These are phyloP conservation scores for Amanita inopinata DNA, from an alignment of 768 basidiomycete genomes.

Conservation along the genomic window DNA sequence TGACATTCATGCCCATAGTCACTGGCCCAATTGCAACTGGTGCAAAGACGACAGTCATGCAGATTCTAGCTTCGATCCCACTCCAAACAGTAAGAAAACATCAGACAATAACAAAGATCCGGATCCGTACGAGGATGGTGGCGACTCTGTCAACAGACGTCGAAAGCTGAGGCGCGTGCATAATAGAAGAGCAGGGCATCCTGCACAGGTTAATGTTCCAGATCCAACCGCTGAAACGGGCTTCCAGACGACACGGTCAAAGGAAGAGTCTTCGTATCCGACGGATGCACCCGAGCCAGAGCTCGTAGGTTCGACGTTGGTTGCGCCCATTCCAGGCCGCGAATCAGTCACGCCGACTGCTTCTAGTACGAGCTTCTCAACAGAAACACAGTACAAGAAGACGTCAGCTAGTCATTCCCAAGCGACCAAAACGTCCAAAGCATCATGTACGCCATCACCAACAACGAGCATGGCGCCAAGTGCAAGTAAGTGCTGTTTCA, in stretches of 20 bases:
- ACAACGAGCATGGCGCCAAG: constrained; percentile 36
- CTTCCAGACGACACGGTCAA: neutral
- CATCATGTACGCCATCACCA: constrained; percentile 41
- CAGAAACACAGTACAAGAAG: constrained; percentile 18
- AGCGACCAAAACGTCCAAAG: constrained; percentile 23
- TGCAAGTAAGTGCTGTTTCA: constrained; percentile 32
- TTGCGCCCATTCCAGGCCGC: neutral
- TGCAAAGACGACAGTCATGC: neutral
- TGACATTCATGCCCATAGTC: constrained; percentile 21
- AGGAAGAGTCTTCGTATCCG: neutral
- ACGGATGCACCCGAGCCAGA: neutral
- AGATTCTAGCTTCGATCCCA: neutral
- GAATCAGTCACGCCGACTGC: neutral
- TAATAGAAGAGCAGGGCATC: constrained; percentile 23
- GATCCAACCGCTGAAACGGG: neutral
- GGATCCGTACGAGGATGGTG: constrained; percentile 12
- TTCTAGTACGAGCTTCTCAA: constrained; percentile 11
- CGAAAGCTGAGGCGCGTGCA: constrained; percentile 1
- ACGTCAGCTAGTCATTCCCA: constrained; percentile 25
- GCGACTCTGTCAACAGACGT: neutral
- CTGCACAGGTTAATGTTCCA: neutral
- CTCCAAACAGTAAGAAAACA: no score
- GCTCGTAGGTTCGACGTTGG: neutral
- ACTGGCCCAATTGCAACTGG: constrained; percentile 49
- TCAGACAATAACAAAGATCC: neutral